Evolutionary conservation across 2,329 filamentous ascomycete genomes (phyloP), one percentile per base, ranked within the genome.

Genomic region (Ceratocystis alfenasii): DNA sequence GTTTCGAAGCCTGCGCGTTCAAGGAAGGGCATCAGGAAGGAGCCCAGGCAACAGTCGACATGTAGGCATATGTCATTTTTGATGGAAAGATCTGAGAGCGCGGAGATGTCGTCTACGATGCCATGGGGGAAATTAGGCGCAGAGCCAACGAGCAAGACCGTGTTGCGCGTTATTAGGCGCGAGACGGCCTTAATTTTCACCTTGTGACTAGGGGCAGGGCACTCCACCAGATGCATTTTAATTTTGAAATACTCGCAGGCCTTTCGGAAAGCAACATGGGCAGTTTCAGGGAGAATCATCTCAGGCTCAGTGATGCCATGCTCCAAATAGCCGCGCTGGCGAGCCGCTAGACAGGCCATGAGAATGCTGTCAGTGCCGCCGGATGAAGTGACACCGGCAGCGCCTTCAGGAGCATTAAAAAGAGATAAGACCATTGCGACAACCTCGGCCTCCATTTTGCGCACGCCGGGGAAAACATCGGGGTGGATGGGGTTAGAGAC

Each of bases 371-470:
- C 94, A 0, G 94, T 96, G 62, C 94, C 94, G 69, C 94, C 94
- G 69, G 88, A 89, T 1, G 94, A 97, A 17, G 89, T 91, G 8
- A 94, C 90, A 69, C 94, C 94, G 4, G 89, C 92, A 36, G 87
- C 90, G 66, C 85, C 87, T n/a, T 85, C 79, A 2, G 94, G 94
- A 7, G 88, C 91, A 75, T 95, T 90, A 80, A 96, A 99, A 75
- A 99, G 78, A 57, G 84, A 83, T 68, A 95, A 79, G 36, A 95
- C 91, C 93, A 99, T 99, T 70, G 92, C 88, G 64, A 99, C 94
- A 68, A 99, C 80, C 78, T 99, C 94, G 57, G 94, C 93, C 79
- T 99, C 94, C 94, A 99, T 99, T 83, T 99, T 99, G 72, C 94
- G 82, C 64, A 99, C 92, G 33, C 93, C 94, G 17, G 94, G 94